phyloP scores from a whole-genome alignment of 2,329 filamentous ascomycete species.

The Dothistroma septosporum region DNA sequence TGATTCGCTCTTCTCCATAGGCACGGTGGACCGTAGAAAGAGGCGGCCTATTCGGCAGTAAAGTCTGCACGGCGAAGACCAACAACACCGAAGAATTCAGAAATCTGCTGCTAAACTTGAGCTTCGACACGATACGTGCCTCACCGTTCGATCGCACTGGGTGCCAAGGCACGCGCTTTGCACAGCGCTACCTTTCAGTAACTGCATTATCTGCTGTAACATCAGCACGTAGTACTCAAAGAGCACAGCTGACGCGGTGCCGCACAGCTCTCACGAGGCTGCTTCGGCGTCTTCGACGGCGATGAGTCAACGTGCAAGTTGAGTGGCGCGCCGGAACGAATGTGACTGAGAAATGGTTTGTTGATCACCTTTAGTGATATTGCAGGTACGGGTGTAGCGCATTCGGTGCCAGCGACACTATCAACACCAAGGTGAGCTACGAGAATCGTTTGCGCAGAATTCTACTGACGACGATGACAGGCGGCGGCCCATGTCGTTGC shows the following conservation, averaged over 20 bases:
- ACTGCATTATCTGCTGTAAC: no score
- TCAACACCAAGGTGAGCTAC: conserved; percentile 10
- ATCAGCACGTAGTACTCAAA: no score
- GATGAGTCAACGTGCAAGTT: conserved; percentile 51
- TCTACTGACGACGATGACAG: background rate
- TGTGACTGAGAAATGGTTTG: conserved; percentile 35
- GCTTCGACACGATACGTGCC: conserved; percentile 27
- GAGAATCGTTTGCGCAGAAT: background rate
- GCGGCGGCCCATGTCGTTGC: background rate
- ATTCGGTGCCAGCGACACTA: conserved; percentile 23
- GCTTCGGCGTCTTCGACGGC: conserved; percentile 53
- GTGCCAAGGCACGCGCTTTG: no score
- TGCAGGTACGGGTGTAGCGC: conserved; percentile 37
- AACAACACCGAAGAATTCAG: background rate
- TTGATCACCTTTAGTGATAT: conserved; percentile 24
- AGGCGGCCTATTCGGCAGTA: background rate
- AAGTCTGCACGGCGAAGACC: background rate
- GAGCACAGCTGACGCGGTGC: no score
- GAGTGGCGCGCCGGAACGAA: conserved; percentile 57
- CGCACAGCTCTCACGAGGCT: conserved; percentile 51
- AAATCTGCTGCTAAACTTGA: background rate
- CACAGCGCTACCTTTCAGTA: no score
- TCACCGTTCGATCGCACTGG: no score
- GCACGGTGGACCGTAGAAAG: background rate
- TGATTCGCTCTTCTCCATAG: conserved; percentile 8